Evolutionary conservation across 495 filamentous ascomycete genomes (phyloP), one percentile per base, ranked within the genome.

Genomic region (Neurospora sublineolata): DNA sequence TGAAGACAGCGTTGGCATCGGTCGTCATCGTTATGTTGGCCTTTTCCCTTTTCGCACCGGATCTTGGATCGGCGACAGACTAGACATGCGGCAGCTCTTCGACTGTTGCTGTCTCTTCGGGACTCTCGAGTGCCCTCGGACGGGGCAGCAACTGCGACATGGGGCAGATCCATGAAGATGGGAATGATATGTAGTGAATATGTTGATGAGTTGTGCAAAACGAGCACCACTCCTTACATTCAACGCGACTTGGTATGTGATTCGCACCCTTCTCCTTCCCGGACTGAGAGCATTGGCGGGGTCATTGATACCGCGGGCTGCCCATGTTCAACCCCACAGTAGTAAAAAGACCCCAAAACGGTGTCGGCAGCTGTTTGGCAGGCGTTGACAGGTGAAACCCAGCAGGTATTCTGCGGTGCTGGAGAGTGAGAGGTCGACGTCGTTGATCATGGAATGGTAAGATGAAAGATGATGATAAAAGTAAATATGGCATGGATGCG

Each of bases 41-140:
- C 78, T 69, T 89, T 82, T 38, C 74, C 77, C 71, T 78, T 80
- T 69, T 87, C 84, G 81, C 90, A 91, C 76, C 88, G 86, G 73
- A 90, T 86, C 79, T 92, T 92, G 75, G 88, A 91, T 71, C 86
- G 84, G 67, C 89, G 85, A 73, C 90, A 91, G 73, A 86, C 88
- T 30, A 91, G 84, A 78, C 90, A 92, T 18, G 90, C 89, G 36
- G 89, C 89, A 3, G 78, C 78, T 69, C 78, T 44, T 18, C 78
- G 77, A 39, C 78, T 80, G 72, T 79, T 77, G 64, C 75, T 72
- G 68, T 78, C 72, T 41, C 71, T 73, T 36, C 67, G 74, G 30
- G 76, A 74, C 20, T 74, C 77, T 30, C 76, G 75, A 18, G 27
- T 67, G 46, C 67, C 64, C 20, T 73, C 73, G 7, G 67, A 60